Percentiles rank a stretch among this genome's conserved stretches.
Conservation (phyloP, 2,329 filamentous ascomycete species). For the Bipolaris zeicola region DNA sequence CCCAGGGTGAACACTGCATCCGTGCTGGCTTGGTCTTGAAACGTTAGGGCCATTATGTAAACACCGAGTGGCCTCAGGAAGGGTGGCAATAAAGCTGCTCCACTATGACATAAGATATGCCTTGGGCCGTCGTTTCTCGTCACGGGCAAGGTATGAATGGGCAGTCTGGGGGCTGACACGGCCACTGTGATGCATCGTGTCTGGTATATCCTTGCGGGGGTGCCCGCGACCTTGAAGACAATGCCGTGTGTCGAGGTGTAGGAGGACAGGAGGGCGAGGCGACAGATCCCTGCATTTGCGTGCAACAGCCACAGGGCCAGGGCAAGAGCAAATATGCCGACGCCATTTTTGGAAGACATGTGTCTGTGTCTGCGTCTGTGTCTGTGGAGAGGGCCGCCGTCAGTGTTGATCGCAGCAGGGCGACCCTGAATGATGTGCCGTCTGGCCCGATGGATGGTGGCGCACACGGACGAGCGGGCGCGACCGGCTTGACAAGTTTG, state of each 20-base stretch:
- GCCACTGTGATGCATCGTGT: slow-evolving; percentile 3
- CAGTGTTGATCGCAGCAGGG: neutral
- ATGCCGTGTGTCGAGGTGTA: slow-evolving; percentile 1
- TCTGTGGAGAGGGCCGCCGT: neutral
- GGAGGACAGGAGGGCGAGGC: too few species aligned
- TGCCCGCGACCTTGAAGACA: slow-evolving; percentile 1
- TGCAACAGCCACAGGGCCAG: too few species aligned
- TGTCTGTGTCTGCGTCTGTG: neutral
- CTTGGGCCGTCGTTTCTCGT: neutral
- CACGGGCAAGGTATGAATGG: neutral
- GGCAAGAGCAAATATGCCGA: neutral
- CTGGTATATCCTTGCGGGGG: slow-evolving; percentile 6
- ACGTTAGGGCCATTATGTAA: slow-evolving; percentile 3
- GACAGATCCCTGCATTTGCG: too few species aligned
- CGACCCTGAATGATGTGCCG: neutral
- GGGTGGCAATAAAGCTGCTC: neutral
- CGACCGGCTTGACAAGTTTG: neutral
- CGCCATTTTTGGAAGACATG: neutral
- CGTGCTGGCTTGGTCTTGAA: slow-evolving; percentile 1
- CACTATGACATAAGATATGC: neutral
- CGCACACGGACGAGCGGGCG: neutral
- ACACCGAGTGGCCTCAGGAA: slow-evolving; percentile 1
- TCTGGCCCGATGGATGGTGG: neutral
- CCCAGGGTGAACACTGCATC: neutral
- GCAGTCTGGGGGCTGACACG: slow-evolving; percentile 8